Percentiles rank a stretch among this genome's conserved stretches.
phyloP scores from a whole-genome alignment of 2,329 filamentous ascomycete genomes.

The Penicillium sp. region DNA sequence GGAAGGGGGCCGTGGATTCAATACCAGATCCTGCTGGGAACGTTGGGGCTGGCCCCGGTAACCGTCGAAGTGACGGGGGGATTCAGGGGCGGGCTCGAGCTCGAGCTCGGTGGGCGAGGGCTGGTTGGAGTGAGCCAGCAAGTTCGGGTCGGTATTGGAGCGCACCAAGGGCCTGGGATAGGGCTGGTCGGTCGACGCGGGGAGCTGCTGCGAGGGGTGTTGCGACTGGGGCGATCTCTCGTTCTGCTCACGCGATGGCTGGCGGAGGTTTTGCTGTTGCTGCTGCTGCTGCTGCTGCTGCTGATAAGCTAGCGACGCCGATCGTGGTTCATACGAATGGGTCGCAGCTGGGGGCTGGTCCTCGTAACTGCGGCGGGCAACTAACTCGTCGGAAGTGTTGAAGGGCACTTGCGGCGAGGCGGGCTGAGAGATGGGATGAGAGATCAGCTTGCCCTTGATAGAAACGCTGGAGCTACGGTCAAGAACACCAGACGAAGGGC shows the following conservation, averaged over 20 bases:
- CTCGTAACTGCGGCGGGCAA: not conserved
- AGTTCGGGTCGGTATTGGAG: conserved; percentile 32
- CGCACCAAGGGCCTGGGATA: conserved; percentile 20
- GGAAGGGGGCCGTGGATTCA: conserved; percentile 26
- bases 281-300: conserved; percentile 10
- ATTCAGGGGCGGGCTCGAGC: conserved; percentile 7
- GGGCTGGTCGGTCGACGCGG: conserved; percentile 14
- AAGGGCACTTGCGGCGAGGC: conserved; percentile 18
- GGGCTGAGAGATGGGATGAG: conserved; percentile 27
- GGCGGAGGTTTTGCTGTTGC: conserved; percentile 19
- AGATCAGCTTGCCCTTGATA: conserved; percentile 26
- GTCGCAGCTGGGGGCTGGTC: not conserved
- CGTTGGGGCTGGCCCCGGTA: conserved; percentile 19
- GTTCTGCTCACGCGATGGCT: conserved; percentile 14
- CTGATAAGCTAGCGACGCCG: conserved; percentile 1
- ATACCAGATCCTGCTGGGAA: conserved; percentile 25
- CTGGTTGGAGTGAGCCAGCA: conserved; percentile 24
- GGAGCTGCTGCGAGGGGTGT: conserved; percentile 20
- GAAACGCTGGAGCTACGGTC: conserved; percentile 31
- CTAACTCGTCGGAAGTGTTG: conserved; percentile 6
- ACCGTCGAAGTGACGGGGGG: conserved; percentile 16
- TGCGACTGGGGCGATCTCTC: conserved; percentile 26
- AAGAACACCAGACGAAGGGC: conserved; percentile 30
- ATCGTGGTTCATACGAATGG: conserved; percentile 4
- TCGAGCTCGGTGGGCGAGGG: conserved; percentile 28